Percentiles rank a stretch among this genome's conserved stretches.
Evolutionary conservation across 495 filamentous ascomycete genomes (phyloP).

Genomic region (Viridothelium virens): DNA sequence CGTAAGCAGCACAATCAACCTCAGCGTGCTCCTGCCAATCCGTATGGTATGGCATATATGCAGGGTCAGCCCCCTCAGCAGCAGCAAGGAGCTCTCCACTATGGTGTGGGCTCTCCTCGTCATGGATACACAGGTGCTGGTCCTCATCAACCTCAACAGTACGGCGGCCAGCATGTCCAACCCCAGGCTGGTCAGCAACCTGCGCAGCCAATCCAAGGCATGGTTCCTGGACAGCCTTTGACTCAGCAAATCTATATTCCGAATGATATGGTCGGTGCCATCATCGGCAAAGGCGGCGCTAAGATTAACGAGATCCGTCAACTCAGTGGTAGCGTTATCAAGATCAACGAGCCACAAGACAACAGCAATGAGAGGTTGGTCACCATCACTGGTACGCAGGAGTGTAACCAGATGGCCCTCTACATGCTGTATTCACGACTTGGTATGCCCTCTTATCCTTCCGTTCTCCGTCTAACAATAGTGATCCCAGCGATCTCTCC

Average conservation of each 20-base stretch:
- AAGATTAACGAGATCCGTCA: constrained; percentile 99
- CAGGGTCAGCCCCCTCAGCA: constrained; percentile 60
- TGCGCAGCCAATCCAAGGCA: constrained; percentile 63
- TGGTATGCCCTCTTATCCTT: constrained; percentile 52
- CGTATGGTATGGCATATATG: constrained; percentile 50
- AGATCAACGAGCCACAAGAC: constrained; percentile 98
- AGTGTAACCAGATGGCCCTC: constrained; percentile 97
- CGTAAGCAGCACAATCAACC: constrained; percentile 58
- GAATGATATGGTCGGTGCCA: constrained; percentile 98
- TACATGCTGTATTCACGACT: constrained; percentile 98
- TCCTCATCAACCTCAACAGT: constrained; percentile 65
- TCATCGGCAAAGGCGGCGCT: constrained; percentile 95
- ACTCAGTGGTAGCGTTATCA: constrained; percentile 94
- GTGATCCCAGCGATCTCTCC: neutral
- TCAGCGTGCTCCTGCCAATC: constrained; percentile 45
- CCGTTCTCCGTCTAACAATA: too few relatives aligned
- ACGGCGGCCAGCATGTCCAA: constrained; percentile 47
- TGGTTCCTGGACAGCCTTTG: constrained; percentile 75
- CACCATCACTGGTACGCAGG: constrained; percentile 93
- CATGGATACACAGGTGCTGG: constrained; percentile 63
- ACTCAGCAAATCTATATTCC: constrained; percentile 99
- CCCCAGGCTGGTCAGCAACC: constrained; percentile 46
- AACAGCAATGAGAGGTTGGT: constrained; percentile 97
- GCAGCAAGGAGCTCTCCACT: constrained; percentile 61
- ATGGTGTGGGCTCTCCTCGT: constrained; percentile 60